Conservation (phyloP, 148 eudicot genomes). For the Heliamphora exappendiculata region DNA sequence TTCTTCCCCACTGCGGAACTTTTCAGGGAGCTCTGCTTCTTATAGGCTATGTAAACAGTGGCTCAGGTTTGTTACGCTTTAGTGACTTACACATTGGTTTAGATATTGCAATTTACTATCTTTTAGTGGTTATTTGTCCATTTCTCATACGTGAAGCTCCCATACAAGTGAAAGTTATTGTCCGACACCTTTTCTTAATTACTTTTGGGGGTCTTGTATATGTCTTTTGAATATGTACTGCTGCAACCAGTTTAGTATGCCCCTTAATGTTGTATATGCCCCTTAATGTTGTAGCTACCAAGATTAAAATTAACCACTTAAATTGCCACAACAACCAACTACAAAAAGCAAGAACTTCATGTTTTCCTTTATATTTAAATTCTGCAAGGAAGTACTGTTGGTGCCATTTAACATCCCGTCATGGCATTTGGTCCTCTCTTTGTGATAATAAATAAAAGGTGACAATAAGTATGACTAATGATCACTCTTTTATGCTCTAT, state of each 20-base stretch:
- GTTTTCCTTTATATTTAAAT: background rate
- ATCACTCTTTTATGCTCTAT: too few relatives aligned
- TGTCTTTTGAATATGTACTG: background rate
- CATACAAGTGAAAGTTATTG: background rate
- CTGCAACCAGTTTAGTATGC: background rate
- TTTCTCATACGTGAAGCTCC: background rate
- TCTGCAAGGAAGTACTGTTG: too few relatives aligned
- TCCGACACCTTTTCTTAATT: background rate
- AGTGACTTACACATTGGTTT: background rate
- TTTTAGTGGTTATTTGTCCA: background rate
- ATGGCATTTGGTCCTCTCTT: background rate
- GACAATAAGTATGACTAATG: background rate
- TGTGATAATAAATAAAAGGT: background rate
- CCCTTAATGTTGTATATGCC: too few relatives aligned
- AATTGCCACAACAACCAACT: background rate
- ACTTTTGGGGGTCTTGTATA: background rate
- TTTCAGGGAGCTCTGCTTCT: slow-evolving; percentile 24
- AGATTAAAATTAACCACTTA: background rate
- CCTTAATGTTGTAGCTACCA: too few relatives aligned
- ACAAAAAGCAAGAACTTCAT: background rate
- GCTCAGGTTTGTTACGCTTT: slow-evolving; percentile 18
- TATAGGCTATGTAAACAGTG: slow-evolving; percentile 11
- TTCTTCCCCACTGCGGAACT: background rate
- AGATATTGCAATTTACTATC: background rate
- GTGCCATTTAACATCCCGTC: background rate